A percentile compares a stretch with the other conserved stretches of the same genome.
These are phyloP conservation scores for Galeopsis tetrahit DNA, from an alignment of 257 asterid species.

Conservation along the genomic window DNA sequence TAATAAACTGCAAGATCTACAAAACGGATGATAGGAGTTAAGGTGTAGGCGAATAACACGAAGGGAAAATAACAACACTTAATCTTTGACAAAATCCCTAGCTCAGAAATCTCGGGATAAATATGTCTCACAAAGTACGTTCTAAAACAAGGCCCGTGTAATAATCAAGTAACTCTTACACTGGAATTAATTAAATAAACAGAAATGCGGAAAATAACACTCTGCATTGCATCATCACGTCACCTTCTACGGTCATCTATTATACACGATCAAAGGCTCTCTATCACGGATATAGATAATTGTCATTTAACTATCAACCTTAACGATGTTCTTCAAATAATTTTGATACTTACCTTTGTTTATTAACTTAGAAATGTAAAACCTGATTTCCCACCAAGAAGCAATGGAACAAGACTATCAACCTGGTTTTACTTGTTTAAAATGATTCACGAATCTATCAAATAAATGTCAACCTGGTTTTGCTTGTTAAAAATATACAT, in stretches of 20 bases:
- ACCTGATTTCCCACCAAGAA: neutral
- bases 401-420: neutral
- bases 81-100: no score
- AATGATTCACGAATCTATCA: conserved; percentile 6
- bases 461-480: neutral
- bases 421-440: neutral
- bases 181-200: no score
- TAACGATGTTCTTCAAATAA: conserved; percentile 18
- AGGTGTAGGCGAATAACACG: no score
- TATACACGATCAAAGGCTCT: no score
- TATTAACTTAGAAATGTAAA: conserved; percentile 19
- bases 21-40: neutral
- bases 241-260: no score
- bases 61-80: no score
- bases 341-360: conserved; percentile 14
- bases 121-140: no score
- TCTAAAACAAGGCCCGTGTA: no score
- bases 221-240: no score
- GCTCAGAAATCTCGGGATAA: no score
- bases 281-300: conserved; percentile 15
- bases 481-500: neutral
- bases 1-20: conserved; percentile 79
- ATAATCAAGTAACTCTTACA: no score
- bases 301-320: conserved; percentile 18
- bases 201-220: no score